Evolutionary conservation across 2,329 filamentous ascomycete genomes (phyloP), one percentile per base, ranked within the genome.

Genomic region (Aspergillus felis): DNA sequence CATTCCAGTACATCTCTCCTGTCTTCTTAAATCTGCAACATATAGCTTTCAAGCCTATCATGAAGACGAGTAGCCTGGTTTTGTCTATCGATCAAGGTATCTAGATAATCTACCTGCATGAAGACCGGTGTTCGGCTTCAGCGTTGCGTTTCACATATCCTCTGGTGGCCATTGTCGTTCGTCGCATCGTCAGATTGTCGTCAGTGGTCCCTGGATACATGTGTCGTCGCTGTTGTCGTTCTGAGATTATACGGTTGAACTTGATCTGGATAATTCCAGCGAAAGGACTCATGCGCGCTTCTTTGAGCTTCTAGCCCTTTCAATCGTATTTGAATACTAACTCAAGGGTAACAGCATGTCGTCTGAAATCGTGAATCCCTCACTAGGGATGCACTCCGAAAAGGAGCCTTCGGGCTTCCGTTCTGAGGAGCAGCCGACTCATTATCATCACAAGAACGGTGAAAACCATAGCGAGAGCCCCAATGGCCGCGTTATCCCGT

Each of bases 211-310:
- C 44, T 24, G 44, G 22, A 6, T 41, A 20, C 29, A 53, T 54
- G 52, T 52, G 57, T 44, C 52, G 28, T 51, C 50, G 47, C 57
- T 52, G 55, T 59, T 58, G 66, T 64, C 66, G 72, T 74, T 75
- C 73, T 76, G 73, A 76, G 73, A 76, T 68, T 64, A 76, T 74
- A 76, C 73, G 73, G 73, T 76, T 74, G 67, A 74, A 75, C 73
- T 75, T 75, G 73, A 75, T 74, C 71, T 75, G 73, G 73, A 71
- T 73, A 75, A 76, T 73, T 72, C 73, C 73, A 76, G 73, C 73
- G 73, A 75, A 76, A 76, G 73, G 65, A 76, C 72, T 75, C 69
- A 74, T 76, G 72, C 73, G 60, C 64, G 67, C 65, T 68, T 67
- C 61, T 64, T 55, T 51, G 60, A 61, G 52, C 59, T 56, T 56